phyloP scores from a whole-genome alignment of 78 protist genomes.

The Trichosphaerium sp. region DNA sequence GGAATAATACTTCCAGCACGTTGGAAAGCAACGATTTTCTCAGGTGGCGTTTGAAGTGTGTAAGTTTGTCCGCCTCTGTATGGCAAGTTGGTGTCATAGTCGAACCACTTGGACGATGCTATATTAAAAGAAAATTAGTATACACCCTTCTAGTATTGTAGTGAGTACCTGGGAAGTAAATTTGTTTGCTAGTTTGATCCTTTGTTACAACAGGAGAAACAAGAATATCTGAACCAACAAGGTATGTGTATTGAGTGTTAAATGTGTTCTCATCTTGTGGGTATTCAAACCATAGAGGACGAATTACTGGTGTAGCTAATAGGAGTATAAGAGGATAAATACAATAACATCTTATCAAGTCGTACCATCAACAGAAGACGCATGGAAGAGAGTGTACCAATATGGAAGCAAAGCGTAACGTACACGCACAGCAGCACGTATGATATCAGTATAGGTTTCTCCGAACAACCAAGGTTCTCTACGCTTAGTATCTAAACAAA shows the following conservation, averaged over 20 bases:
- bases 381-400: conserved; percentile 57
- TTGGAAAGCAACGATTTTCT: conserved; percentile 63
- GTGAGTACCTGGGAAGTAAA: conserved; percentile 38
- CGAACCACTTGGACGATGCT: conserved; percentile 11
- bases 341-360: no score
- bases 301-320: conserved; percentile 72
- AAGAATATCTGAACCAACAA: conserved; percentile 58
- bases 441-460: conserved; percentile 22
- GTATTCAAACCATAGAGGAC: conserved; percentile 63
- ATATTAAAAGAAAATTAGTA: background rate
- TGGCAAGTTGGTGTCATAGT: background rate
- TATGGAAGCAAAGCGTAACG: conserved; percentile 86
- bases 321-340: no score
- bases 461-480: conserved; percentile 95
- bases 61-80: background rate
- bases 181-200: background rate
- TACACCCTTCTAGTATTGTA: background rate
- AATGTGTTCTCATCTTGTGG: conserved; percentile 8
- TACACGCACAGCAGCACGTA: conserved; percentile 45
- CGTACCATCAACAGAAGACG: no score
- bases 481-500: conserved; percentile 76
- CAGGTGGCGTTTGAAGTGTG: conserved; percentile 54
- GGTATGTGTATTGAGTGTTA: conserved; percentile 10
- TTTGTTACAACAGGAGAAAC: conserved; percentile 43
- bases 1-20: conserved; percentile 85